These are phyloP conservation scores for Puccinia horiana DNA, from an alignment of 1,284 basidiomycete genomes.

Conservation along the genomic window DNA sequence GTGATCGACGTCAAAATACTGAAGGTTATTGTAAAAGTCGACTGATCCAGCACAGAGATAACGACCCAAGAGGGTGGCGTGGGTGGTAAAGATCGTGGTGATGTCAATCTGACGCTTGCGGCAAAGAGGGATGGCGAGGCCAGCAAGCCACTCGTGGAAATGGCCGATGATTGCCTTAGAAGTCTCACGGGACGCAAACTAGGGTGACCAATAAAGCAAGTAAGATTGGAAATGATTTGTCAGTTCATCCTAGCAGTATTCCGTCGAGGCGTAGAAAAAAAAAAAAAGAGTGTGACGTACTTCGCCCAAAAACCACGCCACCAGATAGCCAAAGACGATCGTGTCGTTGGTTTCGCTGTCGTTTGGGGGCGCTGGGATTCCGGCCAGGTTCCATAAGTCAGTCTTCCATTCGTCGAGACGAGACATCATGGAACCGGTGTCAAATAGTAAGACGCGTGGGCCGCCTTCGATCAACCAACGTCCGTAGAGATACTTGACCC, in stretches of 20 bases:
- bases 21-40: slow-evolving; percentile 98
- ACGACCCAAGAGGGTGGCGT: slow-evolving; percentile 95
- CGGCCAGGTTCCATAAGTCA: slow-evolving; percentile 95
- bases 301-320: slow-evolving; percentile 99
- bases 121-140: slow-evolving; percentile 91
- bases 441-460: slow-evolving; percentile 89
- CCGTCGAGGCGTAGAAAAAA: background rate
- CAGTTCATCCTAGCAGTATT: background rate
- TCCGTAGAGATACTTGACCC: slow-evolving; percentile 91
- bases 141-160: slow-evolving; percentile 99
- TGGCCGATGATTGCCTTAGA: slow-evolving; percentile 89
- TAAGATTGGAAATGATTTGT: background rate
- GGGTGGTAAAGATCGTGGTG: slow-evolving; percentile 90
- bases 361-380: slow-evolving; percentile 90
- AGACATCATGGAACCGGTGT: slow-evolving; percentile 83
- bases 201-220: background rate
- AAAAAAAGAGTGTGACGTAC: slow-evolving; percentile 62
- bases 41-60: slow-evolving; percentile 96
- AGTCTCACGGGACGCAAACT: slow-evolving; percentile 48
- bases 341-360: slow-evolving; percentile 98
- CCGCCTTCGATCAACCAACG: slow-evolving; percentile 97
- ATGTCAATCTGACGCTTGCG: slow-evolving; percentile 95
- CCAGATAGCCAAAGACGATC: slow-evolving; percentile 97
- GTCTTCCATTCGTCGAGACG: slow-evolving; percentile 96
- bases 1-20: slow-evolving; percentile 99